These are phyloP conservation scores for Boletus vermiculosoides DNA, from an alignment of 768 basidiomycete genomes.

Conservation along the genomic window DNA sequence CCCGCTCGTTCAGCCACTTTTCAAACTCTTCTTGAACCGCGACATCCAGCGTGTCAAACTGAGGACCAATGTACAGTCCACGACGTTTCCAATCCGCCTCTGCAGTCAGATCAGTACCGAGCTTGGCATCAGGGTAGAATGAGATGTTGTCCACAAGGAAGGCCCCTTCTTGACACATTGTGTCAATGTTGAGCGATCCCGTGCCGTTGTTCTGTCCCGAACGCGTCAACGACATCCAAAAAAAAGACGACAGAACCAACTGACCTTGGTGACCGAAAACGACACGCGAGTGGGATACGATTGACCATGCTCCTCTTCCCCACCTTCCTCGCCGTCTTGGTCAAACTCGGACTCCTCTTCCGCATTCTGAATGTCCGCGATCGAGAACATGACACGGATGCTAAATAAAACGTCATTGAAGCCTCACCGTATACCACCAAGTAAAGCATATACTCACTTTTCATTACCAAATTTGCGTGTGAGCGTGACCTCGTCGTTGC, in stretches of 20 bases:
- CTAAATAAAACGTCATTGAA: conserved; percentile 40
- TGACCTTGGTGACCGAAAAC: conserved; percentile 82
- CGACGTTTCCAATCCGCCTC: conserved; percentile 95
- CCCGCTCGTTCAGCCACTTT: conserved; percentile 84
- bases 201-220: conserved; percentile 42
- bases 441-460: conserved; percentile 51
- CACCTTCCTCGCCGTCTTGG: conserved; percentile 38
- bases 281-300: conserved; percentile 76
- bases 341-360: conserved; percentile 42
- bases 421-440: neutral
- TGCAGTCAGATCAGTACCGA: conserved; percentile 75
- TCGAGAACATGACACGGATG: conserved; percentile 89
- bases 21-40: conserved; percentile 90
- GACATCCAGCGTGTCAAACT: conserved; percentile 89
- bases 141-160: conserved; percentile 91
- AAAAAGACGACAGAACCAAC: conserved; percentile 1
- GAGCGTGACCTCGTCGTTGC: conserved; percentile 80
- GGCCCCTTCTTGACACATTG: conserved; percentile 72
- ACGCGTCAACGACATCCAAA: neutral
- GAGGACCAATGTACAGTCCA: conserved; percentile 89
- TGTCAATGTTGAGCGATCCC: conserved; percentile 77
- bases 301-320: conserved; percentile 30
- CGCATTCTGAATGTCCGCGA: conserved; percentile 72
- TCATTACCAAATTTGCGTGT: conserved; percentile 90
- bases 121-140: conserved; percentile 69